phyloP scores from a whole-genome alignment of 768 basidiomycete genomes.

The Lentinula boryana region DNA sequence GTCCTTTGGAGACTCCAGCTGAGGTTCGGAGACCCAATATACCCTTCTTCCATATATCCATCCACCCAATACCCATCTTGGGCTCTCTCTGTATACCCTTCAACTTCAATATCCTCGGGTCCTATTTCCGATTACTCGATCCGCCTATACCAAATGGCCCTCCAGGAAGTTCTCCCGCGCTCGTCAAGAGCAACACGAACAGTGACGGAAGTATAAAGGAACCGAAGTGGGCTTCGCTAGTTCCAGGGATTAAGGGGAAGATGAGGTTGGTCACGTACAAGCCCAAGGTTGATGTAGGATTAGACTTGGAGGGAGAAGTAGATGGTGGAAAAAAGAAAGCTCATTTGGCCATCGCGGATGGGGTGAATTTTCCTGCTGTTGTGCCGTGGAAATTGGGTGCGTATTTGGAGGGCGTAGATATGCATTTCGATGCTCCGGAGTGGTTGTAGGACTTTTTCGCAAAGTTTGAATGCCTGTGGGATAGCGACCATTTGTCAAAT shows the following conservation, averaged over 20 bases:
- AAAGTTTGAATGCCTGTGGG: not conserved
- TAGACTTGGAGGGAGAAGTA: not conserved
- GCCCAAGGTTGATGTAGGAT: not conserved
- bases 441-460: not conserved
- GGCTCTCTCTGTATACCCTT: conserved; percentile 18
- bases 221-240: conserved; percentile 7
- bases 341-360: conserved; percentile 16
- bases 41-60: conserved; percentile 25
- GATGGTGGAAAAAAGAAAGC: not conserved
- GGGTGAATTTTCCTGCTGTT: conserved; percentile 19
- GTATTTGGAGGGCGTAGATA: conserved; percentile 8
- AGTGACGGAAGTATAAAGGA: conserved; percentile 11
- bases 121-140: conserved; percentile 12
- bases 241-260: conserved; percentile 14
- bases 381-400: conserved; percentile 15
- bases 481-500: too few relatives aligned
- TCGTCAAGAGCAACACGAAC: conserved; percentile 14
- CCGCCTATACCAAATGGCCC: conserved; percentile 19
- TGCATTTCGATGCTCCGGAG: conserved; percentile 10
- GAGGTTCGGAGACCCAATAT: not conserved
- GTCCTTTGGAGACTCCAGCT: not conserved
- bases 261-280: not conserved
- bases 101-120: conserved; percentile 12
- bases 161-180: conserved; percentile 11
- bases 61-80: conserved; percentile 19